phyloP scores from a whole-genome alignment of 176 grass and related monocot species.

The Elaeis guineensis region DNA sequence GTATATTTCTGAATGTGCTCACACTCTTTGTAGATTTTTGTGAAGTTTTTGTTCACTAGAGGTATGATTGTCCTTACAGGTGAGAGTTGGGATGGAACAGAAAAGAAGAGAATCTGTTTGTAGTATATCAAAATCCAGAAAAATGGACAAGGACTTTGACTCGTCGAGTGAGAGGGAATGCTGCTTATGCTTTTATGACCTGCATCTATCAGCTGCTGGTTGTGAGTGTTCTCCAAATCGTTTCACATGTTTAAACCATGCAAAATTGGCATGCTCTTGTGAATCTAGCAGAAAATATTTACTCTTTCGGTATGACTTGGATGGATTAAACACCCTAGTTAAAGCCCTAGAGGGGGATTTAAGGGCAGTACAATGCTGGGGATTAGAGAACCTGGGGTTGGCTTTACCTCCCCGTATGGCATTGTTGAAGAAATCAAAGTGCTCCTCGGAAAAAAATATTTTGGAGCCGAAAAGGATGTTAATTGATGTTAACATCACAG shows the following conservation, averaged over 20 bases:
- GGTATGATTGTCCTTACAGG: conserved; percentile 24
- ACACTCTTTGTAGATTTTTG: no score
- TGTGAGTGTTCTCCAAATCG: conserved; percentile 68
- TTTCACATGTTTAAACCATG: conserved; percentile 70
- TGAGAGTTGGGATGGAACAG: conserved; percentile 57
- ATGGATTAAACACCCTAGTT: conserved; percentile 57
- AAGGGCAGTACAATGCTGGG: conserved; percentile 29
- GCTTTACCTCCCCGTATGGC: conserved; percentile 17
- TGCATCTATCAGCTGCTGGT: conserved; percentile 65
- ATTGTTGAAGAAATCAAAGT: conserved; percentile 21
- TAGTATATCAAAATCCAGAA: conserved; percentile 32
- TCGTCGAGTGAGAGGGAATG: conserved; percentile 57
- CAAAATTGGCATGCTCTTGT: conserved; percentile 62
- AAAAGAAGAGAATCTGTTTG: conserved; percentile 20
- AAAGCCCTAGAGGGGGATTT: conserved; percentile 59
- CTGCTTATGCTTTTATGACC: conserved; percentile 81
- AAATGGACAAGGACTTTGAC: conserved; percentile 55
- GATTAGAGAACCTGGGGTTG: conserved; percentile 28
- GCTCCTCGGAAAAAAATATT: background rate
- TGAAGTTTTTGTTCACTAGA: no score
- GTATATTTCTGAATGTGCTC: no score
- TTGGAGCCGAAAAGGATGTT: conserved; percentile 2
- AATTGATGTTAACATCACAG: conserved; percentile 7
- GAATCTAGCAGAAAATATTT: conserved; percentile 35
- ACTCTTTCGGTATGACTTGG: conserved; percentile 52